Conservation (phyloP, 2,329 filamentous ascomycete genomes). For the Aureobasidium pullulans region DNA sequence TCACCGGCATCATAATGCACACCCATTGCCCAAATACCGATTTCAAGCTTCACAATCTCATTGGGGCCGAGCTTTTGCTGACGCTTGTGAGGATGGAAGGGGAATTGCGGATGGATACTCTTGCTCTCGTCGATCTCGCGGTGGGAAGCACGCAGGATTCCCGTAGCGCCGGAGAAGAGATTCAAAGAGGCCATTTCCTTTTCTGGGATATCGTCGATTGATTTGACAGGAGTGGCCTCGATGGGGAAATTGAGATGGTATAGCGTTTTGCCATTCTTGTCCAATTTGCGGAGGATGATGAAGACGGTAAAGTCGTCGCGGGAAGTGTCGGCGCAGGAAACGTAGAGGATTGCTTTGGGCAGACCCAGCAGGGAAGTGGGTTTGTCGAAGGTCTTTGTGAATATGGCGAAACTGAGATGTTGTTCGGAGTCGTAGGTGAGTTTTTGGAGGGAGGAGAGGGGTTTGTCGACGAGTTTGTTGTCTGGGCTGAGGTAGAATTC, state of each 20-base stretch:
- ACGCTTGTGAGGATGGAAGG: constrained; percentile 33
- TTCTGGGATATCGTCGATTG: constrained; percentile 26
- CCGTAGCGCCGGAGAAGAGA: background rate
- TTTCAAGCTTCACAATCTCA: constrained; percentile 37
- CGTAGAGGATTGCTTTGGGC: constrained; percentile 37
- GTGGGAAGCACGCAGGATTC: constrained; percentile 36
- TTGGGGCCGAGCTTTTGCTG: constrained; percentile 34
- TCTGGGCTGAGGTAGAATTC: background rate
- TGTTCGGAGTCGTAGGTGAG: constrained; percentile 28
- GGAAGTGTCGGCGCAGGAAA: constrained; percentile 18
- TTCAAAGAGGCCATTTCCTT: constrained; percentile 18
- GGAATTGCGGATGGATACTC: constrained; percentile 22
- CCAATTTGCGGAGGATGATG: constrained; percentile 12
- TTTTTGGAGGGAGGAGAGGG: background rate
- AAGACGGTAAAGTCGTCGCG: constrained; percentile 1
- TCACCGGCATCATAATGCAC: constrained; percentile 39
- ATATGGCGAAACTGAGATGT: constrained; percentile 16
- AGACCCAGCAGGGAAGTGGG: constrained; percentile 35
- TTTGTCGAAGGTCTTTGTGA: constrained; percentile 33
- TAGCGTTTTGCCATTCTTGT: background rate
- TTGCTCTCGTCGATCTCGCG: constrained; percentile 26
- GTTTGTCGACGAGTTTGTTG: background rate
- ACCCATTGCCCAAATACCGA: constrained; percentile 41
- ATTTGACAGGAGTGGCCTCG: background rate
- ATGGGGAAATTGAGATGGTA: background rate